Evolutionary conservation across 202 grass and related monocot species (phyloP).

Genomic region (Alloteropsis angusta): DNA sequence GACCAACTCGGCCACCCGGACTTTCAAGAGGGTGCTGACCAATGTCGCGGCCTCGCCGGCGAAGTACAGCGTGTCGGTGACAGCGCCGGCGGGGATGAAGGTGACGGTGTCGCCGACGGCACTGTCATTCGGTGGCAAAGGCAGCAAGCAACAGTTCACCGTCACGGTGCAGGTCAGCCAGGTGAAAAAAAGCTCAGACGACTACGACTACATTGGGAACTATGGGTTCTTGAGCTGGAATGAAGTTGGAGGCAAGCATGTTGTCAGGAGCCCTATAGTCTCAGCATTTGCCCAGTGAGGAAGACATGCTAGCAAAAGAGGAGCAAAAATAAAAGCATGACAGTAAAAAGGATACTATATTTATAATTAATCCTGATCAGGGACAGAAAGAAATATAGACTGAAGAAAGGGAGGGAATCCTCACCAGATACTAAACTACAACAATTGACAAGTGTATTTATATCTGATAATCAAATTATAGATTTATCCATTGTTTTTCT

Average conservation of each 20-base stretch:
- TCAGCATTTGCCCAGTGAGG: slow-evolving; percentile 44
- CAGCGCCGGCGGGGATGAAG: slow-evolving; percentile 40
- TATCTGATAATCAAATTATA: slow-evolving; percentile 5
- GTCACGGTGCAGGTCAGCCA: slow-evolving; percentile 43
- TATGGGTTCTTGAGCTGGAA: slow-evolving; percentile 70
- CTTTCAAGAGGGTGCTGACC: slow-evolving; percentile 58
- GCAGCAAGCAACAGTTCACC: slow-evolving; percentile 49
- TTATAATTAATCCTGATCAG: slow-evolving; percentile 15
- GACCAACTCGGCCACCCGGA: slow-evolving; percentile 27
- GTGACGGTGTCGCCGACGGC: slow-evolving; percentile 40
- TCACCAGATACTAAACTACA: not conserved
- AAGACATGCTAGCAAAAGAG: not conserved
- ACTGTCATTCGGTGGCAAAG: slow-evolving; percentile 39
- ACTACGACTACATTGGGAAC: slow-evolving; percentile 37
- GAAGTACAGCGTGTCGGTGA: slow-evolving; percentile 29
- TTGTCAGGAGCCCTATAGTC: slow-evolving; percentile 62
- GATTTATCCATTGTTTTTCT: not conserved
- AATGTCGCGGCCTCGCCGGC: slow-evolving; percentile 26
- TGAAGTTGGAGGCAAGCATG: slow-evolving; percentile 62
- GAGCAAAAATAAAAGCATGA: slow-evolving; percentile 18
- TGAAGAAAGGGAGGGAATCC: not conserved
- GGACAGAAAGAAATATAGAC: slow-evolving; percentile 1
- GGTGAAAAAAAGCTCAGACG: slow-evolving; percentile 4
- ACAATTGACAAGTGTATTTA: slow-evolving; percentile 15
- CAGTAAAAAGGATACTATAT: slow-evolving; percentile 2